Evolutionary conservation across 1,139 yeast genomes (phyloP).

Genomic region (Schwanniomyces etchellsii): DNA sequence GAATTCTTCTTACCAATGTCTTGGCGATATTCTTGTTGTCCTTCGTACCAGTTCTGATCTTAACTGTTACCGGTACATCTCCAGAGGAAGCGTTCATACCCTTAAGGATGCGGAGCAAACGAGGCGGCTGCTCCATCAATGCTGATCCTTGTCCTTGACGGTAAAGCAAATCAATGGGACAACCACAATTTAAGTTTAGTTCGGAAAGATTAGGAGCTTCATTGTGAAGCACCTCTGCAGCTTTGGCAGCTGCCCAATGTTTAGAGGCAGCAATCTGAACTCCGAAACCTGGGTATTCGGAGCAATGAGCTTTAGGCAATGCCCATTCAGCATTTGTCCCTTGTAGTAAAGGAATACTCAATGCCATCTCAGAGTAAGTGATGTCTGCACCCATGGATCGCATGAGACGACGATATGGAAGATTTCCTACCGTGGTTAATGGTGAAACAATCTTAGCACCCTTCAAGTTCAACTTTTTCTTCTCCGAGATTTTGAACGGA

Average conservation of each 20-base stretch:
- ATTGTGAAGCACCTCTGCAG: conserved; percentile 70
- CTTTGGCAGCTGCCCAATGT: conserved; percentile 91
- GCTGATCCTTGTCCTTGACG: conserved; percentile 97
- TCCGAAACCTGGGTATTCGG: conserved; percentile 87
- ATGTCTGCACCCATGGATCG: conserved; percentile 86
- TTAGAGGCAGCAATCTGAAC: conserved; percentile 90
- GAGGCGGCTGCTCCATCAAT: conserved; percentile 81
- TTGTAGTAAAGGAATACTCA: conserved; percentile 76
- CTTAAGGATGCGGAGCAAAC: conserved; percentile 68
- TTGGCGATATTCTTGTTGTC: conserved; percentile 87
- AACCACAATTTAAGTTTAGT: conserved; percentile 88
- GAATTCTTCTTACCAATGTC: conserved; percentile 60
- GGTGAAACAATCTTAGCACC: conserved; percentile 90
- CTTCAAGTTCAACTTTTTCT: conserved; percentile 62
- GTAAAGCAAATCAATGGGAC: conserved; percentile 91
- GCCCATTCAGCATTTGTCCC: conserved; percentile 98
- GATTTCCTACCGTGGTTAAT: conserved; percentile 92
- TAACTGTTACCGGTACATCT: conserved; percentile 86
- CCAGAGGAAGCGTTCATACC: conserved; percentile 89
- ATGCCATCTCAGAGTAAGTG: conserved; percentile 94
- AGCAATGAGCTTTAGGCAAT: conserved; percentile 77
- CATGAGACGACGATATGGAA: conserved; percentile 94
- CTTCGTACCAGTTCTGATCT: conserved; percentile 85
- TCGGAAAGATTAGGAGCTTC: conserved; percentile 60
- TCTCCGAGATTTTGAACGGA: conserved; percentile 75